Evolutionary conservation across 2,329 filamentous ascomycete genomes (phyloP).

Genomic region (Emergomyces orientalis): DNA sequence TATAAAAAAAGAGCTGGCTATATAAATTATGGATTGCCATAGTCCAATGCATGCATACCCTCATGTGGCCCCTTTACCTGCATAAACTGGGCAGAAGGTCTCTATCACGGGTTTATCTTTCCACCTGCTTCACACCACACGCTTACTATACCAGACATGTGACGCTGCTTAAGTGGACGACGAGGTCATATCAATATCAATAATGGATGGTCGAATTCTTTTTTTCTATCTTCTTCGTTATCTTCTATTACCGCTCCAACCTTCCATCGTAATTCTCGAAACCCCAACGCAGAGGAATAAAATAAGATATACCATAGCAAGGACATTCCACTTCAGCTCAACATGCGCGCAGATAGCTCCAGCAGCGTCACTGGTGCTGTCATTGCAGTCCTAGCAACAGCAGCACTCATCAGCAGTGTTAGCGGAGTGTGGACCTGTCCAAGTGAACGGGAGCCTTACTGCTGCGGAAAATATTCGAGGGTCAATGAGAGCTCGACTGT

Average conservation of each 20-base stretch:
- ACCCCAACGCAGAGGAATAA: not conserved
- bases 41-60: not conserved
- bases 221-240: not conserved
- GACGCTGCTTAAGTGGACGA: not conserved
- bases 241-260: not conserved
- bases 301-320: not conserved
- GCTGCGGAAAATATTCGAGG: slow-evolving; percentile 9
- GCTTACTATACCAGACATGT: not conserved
- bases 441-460: slow-evolving; percentile 14
- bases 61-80: slow-evolving; percentile 1
- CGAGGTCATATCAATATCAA: not conserved
- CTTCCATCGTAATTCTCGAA: not conserved
- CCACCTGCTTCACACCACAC: not conserved
- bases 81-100: not conserved
- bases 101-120: not conserved
- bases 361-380: not conserved
- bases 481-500: not conserved
- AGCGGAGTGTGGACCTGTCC: slow-evolving; percentile 16
- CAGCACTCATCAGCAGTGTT: slow-evolving; percentile 2
- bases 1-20: not conserved
- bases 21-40: not conserved
- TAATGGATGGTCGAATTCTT: not conserved
- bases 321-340: not conserved
- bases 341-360: not conserved
- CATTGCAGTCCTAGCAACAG: not conserved